A percentile compares a stretch with the other conserved stretches of the same genome.
Evolutionary conservation across 345 rosid species (phyloP).

Genomic region (Litchi chinensis): DNA sequence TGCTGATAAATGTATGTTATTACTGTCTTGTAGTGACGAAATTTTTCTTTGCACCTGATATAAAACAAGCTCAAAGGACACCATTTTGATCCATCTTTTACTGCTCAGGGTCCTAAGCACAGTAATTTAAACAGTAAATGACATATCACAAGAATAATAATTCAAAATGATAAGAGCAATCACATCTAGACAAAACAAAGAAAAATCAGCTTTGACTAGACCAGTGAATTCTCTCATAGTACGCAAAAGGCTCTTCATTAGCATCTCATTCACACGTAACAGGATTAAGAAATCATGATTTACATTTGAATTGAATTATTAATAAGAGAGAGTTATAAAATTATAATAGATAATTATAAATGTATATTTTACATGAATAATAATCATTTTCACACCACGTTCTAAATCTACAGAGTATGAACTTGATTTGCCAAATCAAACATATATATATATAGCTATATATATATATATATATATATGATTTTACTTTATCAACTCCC

Average conservation of each 20-base stretch:
- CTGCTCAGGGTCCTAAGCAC: too few relatives aligned
- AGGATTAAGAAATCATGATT: too few relatives aligned
- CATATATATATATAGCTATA: slow-evolving; percentile 12
- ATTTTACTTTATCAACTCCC: slow-evolving; percentile 1
- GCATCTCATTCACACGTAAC: too few relatives aligned
- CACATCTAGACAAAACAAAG: neutral
- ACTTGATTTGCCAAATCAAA: slow-evolving; percentile 13
- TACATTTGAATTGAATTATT: neutral
- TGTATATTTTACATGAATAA: neutral
- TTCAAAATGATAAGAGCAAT: neutral
- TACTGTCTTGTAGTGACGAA: neutral
- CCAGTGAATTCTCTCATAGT: neutral
- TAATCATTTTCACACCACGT: neutral
- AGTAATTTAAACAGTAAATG: too few relatives aligned
- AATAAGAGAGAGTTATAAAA: neutral
- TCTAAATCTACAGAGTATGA: slow-evolving; percentile 8
- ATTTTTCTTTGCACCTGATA: neutral
- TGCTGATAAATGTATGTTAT: neutral
- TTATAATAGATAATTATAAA: neutral
- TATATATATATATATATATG: slow-evolving; percentile 7
- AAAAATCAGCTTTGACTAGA: neutral
- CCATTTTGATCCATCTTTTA: too few relatives aligned
- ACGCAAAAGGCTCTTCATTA: too few relatives aligned
- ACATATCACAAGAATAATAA: too few relatives aligned
- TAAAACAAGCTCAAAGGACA: neutral